Conservation (phyloP, 1,284 basidiomycete genomes). For the Blastosporella zonata region DNA sequence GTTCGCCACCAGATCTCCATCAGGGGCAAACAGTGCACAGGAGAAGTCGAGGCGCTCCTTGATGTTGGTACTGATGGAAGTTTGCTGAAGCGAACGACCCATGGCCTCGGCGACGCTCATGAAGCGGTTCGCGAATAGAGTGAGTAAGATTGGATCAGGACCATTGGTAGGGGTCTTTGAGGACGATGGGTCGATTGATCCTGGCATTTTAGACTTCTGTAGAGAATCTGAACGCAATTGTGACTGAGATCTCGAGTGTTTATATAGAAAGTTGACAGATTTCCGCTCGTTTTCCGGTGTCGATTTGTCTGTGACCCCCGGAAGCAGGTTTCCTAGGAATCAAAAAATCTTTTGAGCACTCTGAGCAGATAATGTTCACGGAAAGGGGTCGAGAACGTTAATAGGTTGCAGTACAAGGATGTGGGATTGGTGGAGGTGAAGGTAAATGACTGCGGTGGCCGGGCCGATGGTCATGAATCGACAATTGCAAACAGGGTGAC, state of each 20-base stretch:
- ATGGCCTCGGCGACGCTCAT: slow-evolving; percentile 93
- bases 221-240: neutral
- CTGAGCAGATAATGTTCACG: neutral
- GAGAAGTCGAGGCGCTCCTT: slow-evolving; percentile 89
- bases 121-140: slow-evolving; percentile 89
- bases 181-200: slow-evolving; percentile 4
- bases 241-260: neutral
- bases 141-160: slow-evolving; percentile 85
- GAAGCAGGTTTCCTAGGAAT: neutral
- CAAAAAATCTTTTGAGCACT: neutral
- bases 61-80: slow-evolving; percentile 89
- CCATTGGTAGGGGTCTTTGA: slow-evolving; percentile 32
- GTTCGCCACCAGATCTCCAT: slow-evolving; percentile 89
- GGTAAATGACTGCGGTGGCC: neutral
- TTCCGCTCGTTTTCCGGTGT: slow-evolving; percentile 15
- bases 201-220: slow-evolving; percentile 4
- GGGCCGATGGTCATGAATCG: neutral
- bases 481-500: neutral
- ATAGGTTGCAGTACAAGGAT: neutral
- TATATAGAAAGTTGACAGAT: neutral
- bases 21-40: slow-evolving; percentile 87
- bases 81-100: slow-evolving; percentile 87
- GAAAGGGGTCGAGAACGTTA: neutral
- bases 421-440: neutral
- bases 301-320: neutral